These are phyloP conservation scores for Paramyrothecium sp. DNA, from an alignment of 2,329 filamentous ascomycete genomes.

Conservation along the genomic window DNA sequence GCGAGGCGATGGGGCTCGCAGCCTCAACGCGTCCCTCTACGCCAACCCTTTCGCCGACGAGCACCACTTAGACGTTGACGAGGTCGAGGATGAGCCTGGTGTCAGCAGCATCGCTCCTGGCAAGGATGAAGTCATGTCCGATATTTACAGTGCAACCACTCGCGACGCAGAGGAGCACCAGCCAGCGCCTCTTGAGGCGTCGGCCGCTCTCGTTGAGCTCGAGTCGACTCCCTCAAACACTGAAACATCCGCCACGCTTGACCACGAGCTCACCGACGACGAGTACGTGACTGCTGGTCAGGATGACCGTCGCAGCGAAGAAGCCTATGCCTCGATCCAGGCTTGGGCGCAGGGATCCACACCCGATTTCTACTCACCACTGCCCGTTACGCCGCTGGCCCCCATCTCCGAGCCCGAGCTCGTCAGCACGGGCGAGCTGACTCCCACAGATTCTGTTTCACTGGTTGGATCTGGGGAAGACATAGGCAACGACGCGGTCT, in stretches of 20 bases:
- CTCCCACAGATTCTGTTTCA: slow-evolving; percentile 59
- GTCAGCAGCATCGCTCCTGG: slow-evolving; percentile 42
- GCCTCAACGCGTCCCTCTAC: slow-evolving; percentile 43
- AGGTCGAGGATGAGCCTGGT: slow-evolving; percentile 36
- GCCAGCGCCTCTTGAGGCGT: slow-evolving; percentile 15
- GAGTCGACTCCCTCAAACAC: slow-evolving; percentile 14
- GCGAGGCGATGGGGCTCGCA: slow-evolving; percentile 43
- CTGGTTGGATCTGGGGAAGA: slow-evolving; percentile 51
- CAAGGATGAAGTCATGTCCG: slow-evolving; percentile 47
- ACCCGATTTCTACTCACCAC: slow-evolving; percentile 59
- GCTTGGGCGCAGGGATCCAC: slow-evolving; percentile 60
- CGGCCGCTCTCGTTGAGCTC: slow-evolving; percentile 32
- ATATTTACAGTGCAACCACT: slow-evolving; percentile 59
- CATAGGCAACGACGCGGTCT: slow-evolving; percentile 41
- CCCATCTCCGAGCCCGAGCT: slow-evolving; percentile 51
- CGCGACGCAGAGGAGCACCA: slow-evolving; percentile 26
- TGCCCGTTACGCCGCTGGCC: slow-evolving; percentile 49
- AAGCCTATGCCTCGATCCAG: slow-evolving; percentile 60
- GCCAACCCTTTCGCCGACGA: slow-evolving; percentile 62
- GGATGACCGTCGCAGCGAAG: slow-evolving; percentile 36
- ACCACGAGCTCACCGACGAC: slow-evolving; percentile 34
- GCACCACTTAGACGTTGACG: slow-evolving; percentile 49
- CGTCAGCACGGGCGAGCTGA: slow-evolving; percentile 52
- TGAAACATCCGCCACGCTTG: slow-evolving; percentile 28
- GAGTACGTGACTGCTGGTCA: slow-evolving; percentile 54